Evolutionary conservation across 2,329 filamentous ascomycete species (phyloP).

Genomic region (Aspergillus melleus): DNA sequence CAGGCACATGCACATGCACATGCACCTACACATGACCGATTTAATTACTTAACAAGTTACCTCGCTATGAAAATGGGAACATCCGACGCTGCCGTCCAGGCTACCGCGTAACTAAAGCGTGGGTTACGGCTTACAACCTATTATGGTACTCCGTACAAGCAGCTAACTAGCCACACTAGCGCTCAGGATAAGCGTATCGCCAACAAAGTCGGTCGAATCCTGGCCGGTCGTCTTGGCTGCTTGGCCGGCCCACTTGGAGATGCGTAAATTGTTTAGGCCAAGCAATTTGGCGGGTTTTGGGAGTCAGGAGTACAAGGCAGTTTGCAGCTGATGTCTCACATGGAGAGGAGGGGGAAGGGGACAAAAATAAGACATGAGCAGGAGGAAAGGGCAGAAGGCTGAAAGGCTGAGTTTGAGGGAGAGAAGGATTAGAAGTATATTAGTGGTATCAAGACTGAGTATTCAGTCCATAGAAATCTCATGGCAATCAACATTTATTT

Average conservation of each 20-base stretch:
- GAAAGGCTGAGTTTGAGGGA: too few relatives aligned
- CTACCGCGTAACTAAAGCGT: background rate
- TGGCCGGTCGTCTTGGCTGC: constrained; percentile 26
- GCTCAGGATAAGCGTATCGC: constrained; percentile 35
- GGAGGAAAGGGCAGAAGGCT: too few relatives aligned
- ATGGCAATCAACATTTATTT: too few relatives aligned
- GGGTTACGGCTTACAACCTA: background rate
- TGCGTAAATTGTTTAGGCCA: constrained; percentile 10
- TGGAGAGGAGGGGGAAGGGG: constrained; percentile 12
- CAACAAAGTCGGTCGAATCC: constrained; percentile 30
- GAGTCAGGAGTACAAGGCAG: constrained; percentile 7
- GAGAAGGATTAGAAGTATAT: background rate
- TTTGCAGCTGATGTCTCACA: constrained; percentile 32
- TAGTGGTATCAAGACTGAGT: too few relatives aligned
- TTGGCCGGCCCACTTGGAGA: constrained; percentile 19
- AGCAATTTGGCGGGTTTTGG: constrained; percentile 3
- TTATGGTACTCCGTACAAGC: background rate
- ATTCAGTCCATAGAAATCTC: too few relatives aligned
- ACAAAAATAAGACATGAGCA: constrained; percentile 14
- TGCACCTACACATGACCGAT: background rate
- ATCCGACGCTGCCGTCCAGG: constrained; percentile 1
- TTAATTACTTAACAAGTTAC: background rate
- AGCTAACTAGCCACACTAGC: constrained; percentile 10
- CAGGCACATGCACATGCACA: background rate
- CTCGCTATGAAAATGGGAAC: constrained; percentile 5